Percentiles rank a stretch among this genome's conserved stretches.
Evolutionary conservation across 1,284 basidiomycete species (phyloP).

Genomic region (Heterobasidion irregulare): DNA sequence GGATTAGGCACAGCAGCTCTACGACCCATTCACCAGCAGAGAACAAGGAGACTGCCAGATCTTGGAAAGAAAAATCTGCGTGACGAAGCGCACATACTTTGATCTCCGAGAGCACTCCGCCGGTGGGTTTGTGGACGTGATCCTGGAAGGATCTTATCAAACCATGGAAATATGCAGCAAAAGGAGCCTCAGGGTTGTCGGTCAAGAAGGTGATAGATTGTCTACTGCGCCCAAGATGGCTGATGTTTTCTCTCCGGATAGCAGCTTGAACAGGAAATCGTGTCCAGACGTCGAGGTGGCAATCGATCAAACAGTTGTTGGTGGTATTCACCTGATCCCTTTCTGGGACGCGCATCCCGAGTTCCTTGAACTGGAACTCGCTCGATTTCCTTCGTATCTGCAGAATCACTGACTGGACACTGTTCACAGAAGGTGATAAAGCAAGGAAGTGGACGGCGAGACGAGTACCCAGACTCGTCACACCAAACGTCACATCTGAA

Average conservation of each 20-base stretch:
- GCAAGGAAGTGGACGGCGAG: constrained; percentile 31
- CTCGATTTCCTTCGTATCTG: constrained; percentile 46
- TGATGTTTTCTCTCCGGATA: constrained; percentile 37
- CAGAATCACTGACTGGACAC: constrained; percentile 33
- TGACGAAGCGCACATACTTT: not conserved
- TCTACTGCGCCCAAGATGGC: constrained; percentile 21
- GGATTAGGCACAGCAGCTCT: constrained; percentile 52
- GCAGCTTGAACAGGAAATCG: constrained; percentile 53
- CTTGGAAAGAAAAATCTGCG: too few relatives aligned
- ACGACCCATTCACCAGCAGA: constrained; percentile 55
- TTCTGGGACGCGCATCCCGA: not conserved
- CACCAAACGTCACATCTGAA: not conserved
- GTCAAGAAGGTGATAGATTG: constrained; percentile 38
- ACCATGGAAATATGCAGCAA: constrained; percentile 28
- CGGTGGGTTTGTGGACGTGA: too few relatives aligned
- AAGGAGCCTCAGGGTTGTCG: constrained; percentile 23
- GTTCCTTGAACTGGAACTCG: constrained; percentile 44
- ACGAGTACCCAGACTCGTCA: constrained; percentile 11
- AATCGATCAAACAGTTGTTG: constrained; percentile 48
- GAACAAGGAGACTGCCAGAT: constrained; percentile 15
- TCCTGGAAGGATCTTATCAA: too few relatives aligned
- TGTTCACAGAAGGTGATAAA: constrained; percentile 22
- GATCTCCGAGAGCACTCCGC: too few relatives aligned
- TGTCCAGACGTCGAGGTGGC: constrained; percentile 53
- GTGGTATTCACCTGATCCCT: too few relatives aligned